Percentiles rank a stretch among this genome's conserved stretches.
Evolutionary conservation across 352 stramenopile species (phyloP).

Genomic region (Phytophthora multivora): DNA sequence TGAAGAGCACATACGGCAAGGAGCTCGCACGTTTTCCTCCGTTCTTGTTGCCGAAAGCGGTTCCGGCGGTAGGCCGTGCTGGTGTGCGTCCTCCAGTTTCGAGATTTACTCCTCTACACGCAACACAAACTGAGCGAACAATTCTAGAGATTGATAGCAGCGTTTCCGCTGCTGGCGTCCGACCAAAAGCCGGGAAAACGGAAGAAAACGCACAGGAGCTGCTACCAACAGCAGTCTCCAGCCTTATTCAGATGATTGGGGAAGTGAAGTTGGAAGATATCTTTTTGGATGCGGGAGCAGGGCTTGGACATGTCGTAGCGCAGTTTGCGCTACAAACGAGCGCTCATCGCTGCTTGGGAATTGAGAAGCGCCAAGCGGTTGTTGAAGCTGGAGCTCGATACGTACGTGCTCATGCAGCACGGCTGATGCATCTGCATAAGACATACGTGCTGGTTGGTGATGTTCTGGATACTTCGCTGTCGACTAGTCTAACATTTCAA

Average conservation of each 20-base stretch:
- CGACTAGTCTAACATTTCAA: not conserved
- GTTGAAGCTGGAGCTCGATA: not conserved
- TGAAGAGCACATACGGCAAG: conserved; percentile 10
- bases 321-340: conserved; percentile 7
- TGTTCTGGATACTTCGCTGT: conserved; percentile 7
- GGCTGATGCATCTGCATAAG: conserved; percentile 2
- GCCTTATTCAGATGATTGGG: conserved; percentile 1
- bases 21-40: conserved; percentile 4
- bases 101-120: not conserved
- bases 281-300: conserved; percentile 3
- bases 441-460: not conserved
- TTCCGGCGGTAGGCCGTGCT: too few species aligned
- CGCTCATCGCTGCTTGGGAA: conserved; percentile 2
- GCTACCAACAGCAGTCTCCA: not conserved
- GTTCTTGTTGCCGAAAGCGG: too few species aligned
- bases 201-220: conserved; percentile 12
- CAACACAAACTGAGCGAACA: too few species aligned
- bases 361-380: conserved; percentile 3
- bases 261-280: not conserved
- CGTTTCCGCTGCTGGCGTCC: conserved; percentile 4
- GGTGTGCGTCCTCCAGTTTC: not conserved
- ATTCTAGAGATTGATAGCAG: not conserved
- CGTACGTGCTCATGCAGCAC: not conserved
- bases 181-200: not conserved
- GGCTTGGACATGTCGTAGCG: not conserved